A percentile compares a stretch with the other conserved stretches of the same genome.
These are phyloP conservation scores for Populus euphratica DNA, from an alignment of 345 rosid genomes.

Conservation along the genomic window DNA sequence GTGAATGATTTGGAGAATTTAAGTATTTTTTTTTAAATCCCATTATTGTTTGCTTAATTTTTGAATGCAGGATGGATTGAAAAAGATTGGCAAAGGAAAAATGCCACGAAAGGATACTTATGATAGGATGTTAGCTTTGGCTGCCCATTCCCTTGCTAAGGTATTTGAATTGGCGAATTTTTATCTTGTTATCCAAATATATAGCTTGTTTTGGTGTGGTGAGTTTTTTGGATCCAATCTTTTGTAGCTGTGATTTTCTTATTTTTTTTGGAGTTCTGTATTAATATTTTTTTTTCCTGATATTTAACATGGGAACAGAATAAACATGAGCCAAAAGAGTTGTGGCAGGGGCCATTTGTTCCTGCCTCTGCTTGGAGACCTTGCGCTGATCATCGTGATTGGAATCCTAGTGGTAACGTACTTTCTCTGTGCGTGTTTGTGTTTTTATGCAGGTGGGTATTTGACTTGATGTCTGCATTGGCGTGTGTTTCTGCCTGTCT, in stretches of 20 bases:
- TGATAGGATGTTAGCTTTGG: slow-evolving; percentile 77
- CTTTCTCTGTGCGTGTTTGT: slow-evolving; percentile 8
- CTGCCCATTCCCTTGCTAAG: slow-evolving; percentile 96
- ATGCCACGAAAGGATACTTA: slow-evolving; percentile 49
- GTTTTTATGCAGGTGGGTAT: background rate
- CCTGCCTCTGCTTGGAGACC: slow-evolving; percentile 87
- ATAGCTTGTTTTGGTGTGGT: background rate
- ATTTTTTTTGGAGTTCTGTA: background rate
- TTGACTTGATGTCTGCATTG: background rate
- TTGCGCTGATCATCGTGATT: slow-evolving; percentile 72
- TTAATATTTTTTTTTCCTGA: background rate
- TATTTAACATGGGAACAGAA: slow-evolving; percentile 51
- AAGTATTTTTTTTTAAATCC: background rate
- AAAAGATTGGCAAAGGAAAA: slow-evolving; percentile 42
- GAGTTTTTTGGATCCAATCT: background rate
- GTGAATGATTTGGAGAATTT: background rate
- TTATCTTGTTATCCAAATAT: background rate
- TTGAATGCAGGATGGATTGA: slow-evolving; percentile 40
- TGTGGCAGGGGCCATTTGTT: slow-evolving; percentile 75
- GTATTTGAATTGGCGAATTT: slow-evolving; percentile 32
- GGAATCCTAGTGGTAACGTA: slow-evolving; percentile 60
- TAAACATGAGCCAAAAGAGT: slow-evolving; percentile 84
- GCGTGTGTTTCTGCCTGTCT: background rate
- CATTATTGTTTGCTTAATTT: background rate
- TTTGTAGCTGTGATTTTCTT: background rate